These are phyloP conservation scores for Malus sieversii DNA, from an alignment of 306 rosid genomes.

Conservation along the genomic window DNA sequence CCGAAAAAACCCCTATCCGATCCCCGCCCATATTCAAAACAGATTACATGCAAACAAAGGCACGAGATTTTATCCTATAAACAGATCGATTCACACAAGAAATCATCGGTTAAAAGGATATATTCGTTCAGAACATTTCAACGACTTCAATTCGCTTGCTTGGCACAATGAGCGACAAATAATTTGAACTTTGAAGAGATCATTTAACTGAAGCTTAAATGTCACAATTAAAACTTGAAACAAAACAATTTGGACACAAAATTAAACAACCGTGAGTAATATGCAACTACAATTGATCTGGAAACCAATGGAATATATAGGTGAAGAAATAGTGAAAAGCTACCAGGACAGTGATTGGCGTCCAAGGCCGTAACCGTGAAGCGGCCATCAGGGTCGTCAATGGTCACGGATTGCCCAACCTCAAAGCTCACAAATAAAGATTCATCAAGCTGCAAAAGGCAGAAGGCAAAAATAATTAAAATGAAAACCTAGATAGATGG, in stretches of 20 bases:
- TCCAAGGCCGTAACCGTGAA: slow-evolving; percentile 64
- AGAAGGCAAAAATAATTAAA: neutral
- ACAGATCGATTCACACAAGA: neutral
- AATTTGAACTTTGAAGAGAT: neutral
- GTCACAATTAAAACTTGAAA: no score
- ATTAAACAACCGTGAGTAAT: no score
- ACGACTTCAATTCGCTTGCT: neutral
- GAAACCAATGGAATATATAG: no score
- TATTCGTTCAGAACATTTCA: neutral
- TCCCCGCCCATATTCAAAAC: neutral
- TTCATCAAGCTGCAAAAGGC: slow-evolving; percentile 30
- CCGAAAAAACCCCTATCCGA: neutral
- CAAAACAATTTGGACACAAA: no score
- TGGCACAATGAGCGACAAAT: no score
- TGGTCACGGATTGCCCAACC: slow-evolving; percentile 35
- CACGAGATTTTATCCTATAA: neutral
- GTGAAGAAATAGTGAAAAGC: neutral
- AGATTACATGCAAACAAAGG: neutral
- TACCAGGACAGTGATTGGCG: slow-evolving; percentile 82
- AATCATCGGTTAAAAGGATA: neutral
- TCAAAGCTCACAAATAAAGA: slow-evolving; percentile 47
- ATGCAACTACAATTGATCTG: no score
- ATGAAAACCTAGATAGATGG: neutral
- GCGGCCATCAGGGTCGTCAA: slow-evolving; percentile 50
- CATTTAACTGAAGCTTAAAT: neutral